Percentiles rank a stretch among this genome's conserved stretches.
phyloP scores from a whole-genome alignment of 139 green algal species.

The Haematococcus sp. region DNA sequence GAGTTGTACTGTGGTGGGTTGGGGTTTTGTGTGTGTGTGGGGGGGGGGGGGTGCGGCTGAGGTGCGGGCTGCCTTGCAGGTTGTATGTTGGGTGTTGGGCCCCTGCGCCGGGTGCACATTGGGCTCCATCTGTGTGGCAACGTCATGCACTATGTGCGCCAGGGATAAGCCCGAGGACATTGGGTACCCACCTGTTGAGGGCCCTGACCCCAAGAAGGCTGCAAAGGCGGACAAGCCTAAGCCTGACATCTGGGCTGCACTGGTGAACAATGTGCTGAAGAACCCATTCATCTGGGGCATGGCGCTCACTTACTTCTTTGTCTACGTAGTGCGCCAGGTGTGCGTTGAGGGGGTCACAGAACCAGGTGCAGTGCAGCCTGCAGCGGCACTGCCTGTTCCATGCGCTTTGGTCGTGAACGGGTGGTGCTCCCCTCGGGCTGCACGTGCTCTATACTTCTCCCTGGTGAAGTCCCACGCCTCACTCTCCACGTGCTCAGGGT shows the following conservation, averaged over 20 bases:
- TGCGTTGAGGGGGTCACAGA: not conserved
- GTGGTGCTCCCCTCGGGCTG: no score
- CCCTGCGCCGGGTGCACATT: no score
- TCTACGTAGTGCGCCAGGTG: conserved; percentile 91
- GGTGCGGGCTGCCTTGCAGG: not conserved
- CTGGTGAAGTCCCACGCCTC: no score
- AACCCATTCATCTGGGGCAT: conserved; percentile 96
- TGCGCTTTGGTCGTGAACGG: no score
- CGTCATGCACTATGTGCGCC: no score
- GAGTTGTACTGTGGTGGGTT: not conserved
- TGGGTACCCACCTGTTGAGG: conserved; percentile 79
- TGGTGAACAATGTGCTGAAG: conserved; percentile 79
- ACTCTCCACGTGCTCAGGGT: no score
- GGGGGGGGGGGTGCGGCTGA: no score
- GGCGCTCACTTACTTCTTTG: conserved; percentile 93
- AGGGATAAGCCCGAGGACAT: conserved; percentile 80
- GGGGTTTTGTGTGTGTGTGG: no score
- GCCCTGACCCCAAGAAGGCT: not conserved
- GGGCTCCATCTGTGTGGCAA: no score
- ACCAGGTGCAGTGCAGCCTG: not conserved
- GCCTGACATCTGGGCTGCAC: conserved; percentile 60
- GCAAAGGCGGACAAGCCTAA: conserved; percentile 36
- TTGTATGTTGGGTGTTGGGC: not conserved
- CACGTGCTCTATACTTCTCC: no score
- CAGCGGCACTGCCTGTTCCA: not conserved